Base-by-base conservation (phyloP, 179 eudicot genomes). In the Silene noctiflora region DNA sequence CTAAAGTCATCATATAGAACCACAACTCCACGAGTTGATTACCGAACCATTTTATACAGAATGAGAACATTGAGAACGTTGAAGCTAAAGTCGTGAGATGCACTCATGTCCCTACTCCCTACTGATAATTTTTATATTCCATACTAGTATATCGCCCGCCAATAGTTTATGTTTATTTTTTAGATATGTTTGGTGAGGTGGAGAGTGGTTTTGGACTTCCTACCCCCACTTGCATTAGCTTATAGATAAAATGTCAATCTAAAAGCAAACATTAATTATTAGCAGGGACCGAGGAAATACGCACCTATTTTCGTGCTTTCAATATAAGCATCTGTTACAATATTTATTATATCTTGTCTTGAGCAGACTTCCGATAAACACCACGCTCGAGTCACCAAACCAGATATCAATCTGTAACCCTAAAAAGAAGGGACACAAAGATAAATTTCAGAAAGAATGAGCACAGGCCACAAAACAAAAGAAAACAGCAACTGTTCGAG, bases 311-410 rank as follows among this genome's bases (percentile, higher is more conserved):
- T 95, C 4, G 84, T 84, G 82, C 90, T 88, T 82, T 95, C 97
- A 61, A 76, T 83, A 76, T 74, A 76, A 56, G 96, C 25, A 75
- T 95, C 88, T 42, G 91, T 86, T 56, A 95, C 84, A 63, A 85
- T 80, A 80, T 80, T 85, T 76, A 93, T 85, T 72, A 95, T 91
- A 85, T 95, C 96, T 75, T 81, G 88, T 76, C 89, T 89, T 31
- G 96, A 86, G 84, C 96, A 86, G 62, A 93, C 86, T 86, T 93
- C 99, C 86, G 88, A 84, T 85, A 95, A 84, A 82, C 87, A 89
- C 97, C 99, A 95, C 59, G 89, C 83, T 51, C 97, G 93, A 83
- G 87, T 83, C 73, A 83, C 93, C 80, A 95, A 70, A 27, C 88
- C 88, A 42, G 89, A 80, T 73, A 91, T 85, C 87, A 93, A 77